Percentiles rank a stretch among this genome's conserved stretches.
Evolutionary conservation across 495 filamentous ascomycete species (phyloP).

Genomic region (Penicillium herquei): DNA sequence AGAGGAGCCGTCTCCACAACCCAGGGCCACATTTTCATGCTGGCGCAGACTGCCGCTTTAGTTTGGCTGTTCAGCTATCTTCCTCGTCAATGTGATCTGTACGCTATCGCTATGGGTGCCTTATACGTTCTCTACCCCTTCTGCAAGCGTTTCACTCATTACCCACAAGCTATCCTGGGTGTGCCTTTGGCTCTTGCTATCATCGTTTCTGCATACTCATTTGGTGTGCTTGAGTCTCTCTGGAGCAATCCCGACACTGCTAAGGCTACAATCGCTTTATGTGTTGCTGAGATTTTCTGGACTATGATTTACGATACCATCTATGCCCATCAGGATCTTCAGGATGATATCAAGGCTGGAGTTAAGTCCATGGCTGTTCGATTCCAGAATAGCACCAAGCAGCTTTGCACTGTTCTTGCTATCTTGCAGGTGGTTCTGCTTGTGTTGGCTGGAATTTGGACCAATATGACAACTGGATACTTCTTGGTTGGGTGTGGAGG

Average conservation of each 20-base stretch:
- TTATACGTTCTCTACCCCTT: slow-evolving; percentile 10
- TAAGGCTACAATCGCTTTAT: background rate
- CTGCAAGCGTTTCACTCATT: slow-evolving; percentile 24
- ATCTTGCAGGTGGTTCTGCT: background rate
- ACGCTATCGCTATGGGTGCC: slow-evolving; percentile 3
- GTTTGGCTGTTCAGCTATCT: background rate
- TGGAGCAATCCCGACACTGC: no score
- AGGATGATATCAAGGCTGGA: slow-evolving; percentile 42
- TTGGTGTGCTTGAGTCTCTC: background rate
- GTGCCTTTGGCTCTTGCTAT: background rate
- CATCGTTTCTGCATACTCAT: background rate
- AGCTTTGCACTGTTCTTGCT: background rate
- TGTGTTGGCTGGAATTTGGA: background rate
- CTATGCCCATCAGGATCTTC: slow-evolving; percentile 45
- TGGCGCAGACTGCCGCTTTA: slow-evolving; percentile 3
- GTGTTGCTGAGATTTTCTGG: slow-evolving; percentile 31
- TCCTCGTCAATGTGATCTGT: background rate
- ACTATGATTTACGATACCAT: slow-evolving; percentile 47
- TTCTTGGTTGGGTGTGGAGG: background rate
- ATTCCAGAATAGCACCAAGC: background rate
- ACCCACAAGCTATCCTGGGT: slow-evolving; percentile 36
- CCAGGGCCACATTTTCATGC: slow-evolving; percentile 29
- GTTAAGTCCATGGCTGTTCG: slow-evolving; percentile 38
- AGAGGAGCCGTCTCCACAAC: slow-evolving; percentile 41
- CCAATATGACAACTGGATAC: background rate